These are phyloP conservation scores for Pseudogymnoascus sp. DNA, from an alignment of 2,329 filamentous ascomycete genomes.

Conservation along the genomic window DNA sequence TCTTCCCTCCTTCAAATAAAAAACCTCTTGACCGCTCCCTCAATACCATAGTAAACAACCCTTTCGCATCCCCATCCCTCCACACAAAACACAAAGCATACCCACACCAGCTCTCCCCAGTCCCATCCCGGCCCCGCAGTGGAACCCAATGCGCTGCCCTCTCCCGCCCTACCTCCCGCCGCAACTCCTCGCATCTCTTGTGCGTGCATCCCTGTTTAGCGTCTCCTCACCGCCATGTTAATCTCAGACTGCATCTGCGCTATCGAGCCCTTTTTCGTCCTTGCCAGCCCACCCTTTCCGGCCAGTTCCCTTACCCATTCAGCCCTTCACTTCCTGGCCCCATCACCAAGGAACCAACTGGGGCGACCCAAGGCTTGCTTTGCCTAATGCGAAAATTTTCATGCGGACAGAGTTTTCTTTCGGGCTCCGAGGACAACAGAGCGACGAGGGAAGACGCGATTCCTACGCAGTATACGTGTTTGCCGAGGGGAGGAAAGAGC, in stretches of 20 bases:
- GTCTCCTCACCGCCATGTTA: not conserved
- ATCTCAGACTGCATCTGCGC: not conserved
- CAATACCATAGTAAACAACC: not conserved
- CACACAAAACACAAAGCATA: not conserved
- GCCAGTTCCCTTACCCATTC: no score
- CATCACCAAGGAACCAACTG: not conserved
- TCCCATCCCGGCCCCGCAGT: not conserved
- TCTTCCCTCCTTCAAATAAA: not conserved
- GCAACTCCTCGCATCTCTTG: not conserved
- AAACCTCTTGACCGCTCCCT: not conserved
- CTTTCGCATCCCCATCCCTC: not conserved
- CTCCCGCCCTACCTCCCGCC: not conserved
- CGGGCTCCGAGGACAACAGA: not conserved
- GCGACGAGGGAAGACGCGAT: not conserved
- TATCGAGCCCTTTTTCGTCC: not conserved
- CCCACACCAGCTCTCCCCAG: conserved; percentile 5
- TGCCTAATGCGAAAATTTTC: not conserved
- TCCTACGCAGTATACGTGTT: not conserved
- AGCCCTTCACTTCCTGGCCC: not conserved
- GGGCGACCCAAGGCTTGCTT: no score
- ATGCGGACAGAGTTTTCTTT: not conserved
- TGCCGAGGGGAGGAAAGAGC: not conserved
- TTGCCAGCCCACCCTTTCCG: not conserved
- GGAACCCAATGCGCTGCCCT: not conserved
- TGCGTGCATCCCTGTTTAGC: not conserved